These are phyloP conservation scores for Fusarium mundagurra DNA, from an alignment of 2,329 filamentous ascomycete species.

Conservation along the genomic window DNA sequence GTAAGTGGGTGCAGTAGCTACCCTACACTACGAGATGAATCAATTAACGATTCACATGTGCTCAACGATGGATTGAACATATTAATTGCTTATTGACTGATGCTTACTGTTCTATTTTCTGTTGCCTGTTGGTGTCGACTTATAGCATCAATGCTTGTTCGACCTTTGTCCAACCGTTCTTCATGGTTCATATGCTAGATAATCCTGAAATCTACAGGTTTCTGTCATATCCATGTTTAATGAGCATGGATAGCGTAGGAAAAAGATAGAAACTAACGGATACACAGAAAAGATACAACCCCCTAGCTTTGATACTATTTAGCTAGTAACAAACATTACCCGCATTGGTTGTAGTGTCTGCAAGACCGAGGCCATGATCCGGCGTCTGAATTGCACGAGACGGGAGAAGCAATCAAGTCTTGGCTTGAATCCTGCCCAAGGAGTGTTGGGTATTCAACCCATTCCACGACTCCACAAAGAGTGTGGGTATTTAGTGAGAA, in stretches of 20 bases:
- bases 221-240: fast-evolving
- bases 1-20: background rate
- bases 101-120: background rate
- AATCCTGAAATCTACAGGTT: too few species aligned
- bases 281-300: background rate
- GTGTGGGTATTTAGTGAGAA: background rate
- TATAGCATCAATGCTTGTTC: too few species aligned
- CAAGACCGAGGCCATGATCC: background rate
- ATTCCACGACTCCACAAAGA: background rate
- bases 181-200: too few species aligned
- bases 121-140: fast-evolving
- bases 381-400: background rate
- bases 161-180: too few species aligned
- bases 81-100: background rate
- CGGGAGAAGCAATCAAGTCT: background rate
- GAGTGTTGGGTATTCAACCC: background rate
- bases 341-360: background rate
- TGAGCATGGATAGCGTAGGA: background rate
- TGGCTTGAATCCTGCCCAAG: background rate
- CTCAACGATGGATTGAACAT: background rate
- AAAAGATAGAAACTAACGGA: background rate
- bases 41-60: background rate
- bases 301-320: background rate
- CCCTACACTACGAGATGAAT: background rate
- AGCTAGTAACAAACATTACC: background rate